Base-by-base conservation (phyloP, 23 red algal genomes). In the Agarophyton chilense region DNA sequence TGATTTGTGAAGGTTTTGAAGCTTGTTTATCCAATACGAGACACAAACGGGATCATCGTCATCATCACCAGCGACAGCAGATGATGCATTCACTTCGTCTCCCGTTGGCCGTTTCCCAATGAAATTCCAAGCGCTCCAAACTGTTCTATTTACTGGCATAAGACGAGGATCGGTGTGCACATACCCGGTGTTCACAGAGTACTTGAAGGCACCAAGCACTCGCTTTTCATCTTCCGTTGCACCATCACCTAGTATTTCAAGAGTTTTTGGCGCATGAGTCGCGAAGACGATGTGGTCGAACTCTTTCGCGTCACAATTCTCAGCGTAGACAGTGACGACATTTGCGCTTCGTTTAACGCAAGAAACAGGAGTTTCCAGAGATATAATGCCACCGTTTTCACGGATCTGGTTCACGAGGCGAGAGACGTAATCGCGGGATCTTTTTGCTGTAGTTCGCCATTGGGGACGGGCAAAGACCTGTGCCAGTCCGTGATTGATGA, bases 91-190 rank as follows among this genome's bases (percentile, higher is more conserved):
- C 10, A 21, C 17, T 32, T 74, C 39, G 29, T 49, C 40, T 14
- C 24, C n/a, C 5, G 68, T 35, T 67, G 34, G 52, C 21, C 22
- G 41, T 47, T 67, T 53, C 0, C 84, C 51, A 22, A 95, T 82
- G 91, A 98, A 95, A 49, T 98, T 98, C 96, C 96, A 98, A 36
- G 93, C 65, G 40, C 89, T 90, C 96, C 96, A 98, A 52, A 82
- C 77, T 2, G 47, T 19, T 42, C 52, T 83, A 35, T 86, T 77
- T 14, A 58, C 42, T 62, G 96, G 96, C 92, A 98, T 95, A 26
- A 93, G 83, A 45, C 52, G 56, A 3, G 70, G 74, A 72, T 98
- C 96, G 22, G 72, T 75, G 76, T 98, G 96, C 41, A 98, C 66
- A 34, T 83, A 88, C 25, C 83, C 75, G 33, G 65, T 85, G 35